Percentiles rank a stretch among this genome's conserved stretches.
phyloP scores from a whole-genome alignment of 192 early-diverging fungal genomes.

The Chytriomyces sp. region DNA sequence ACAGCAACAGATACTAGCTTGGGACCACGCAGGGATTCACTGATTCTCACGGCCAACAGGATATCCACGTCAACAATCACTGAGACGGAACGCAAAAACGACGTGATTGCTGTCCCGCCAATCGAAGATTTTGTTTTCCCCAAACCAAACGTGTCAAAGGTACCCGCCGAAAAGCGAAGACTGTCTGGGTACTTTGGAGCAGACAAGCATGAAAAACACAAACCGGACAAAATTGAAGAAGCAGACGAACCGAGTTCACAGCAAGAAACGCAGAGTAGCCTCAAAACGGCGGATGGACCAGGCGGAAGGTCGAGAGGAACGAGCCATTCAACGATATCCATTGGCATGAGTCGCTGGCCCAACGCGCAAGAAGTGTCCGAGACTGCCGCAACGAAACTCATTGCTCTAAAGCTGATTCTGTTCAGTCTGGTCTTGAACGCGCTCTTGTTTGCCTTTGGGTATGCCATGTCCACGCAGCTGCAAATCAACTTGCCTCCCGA shows the following conservation, averaged over 20 bases:
- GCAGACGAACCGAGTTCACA: background rate
- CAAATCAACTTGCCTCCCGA: background rate
- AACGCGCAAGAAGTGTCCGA: slow-evolving; percentile 28
- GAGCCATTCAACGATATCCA: slow-evolving; percentile 13
- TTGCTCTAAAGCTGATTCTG: background rate
- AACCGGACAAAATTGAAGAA: background rate
- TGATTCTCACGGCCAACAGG: background rate
- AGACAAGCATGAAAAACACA: background rate
- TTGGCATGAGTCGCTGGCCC: slow-evolving; percentile 19
- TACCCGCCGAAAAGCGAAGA: background rate
- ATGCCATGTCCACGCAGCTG: background rate
- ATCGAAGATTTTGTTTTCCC: too few species aligned
- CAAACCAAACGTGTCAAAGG: too few species aligned
- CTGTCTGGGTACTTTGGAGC: background rate
- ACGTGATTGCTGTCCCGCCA: too few species aligned
- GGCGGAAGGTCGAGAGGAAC: background rate
- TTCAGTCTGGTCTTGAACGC: background rate
- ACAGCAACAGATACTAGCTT: too few species aligned
- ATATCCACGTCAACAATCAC: background rate
- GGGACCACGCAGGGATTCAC: background rate
- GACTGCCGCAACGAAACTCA: background rate
- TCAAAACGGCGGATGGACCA: background rate
- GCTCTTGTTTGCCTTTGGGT: background rate
- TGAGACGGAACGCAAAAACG: background rate
- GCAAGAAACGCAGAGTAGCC: background rate